phyloP scores from a whole-genome alignment of 1,284 basidiomycete genomes.

The Fomitopsis palustris region DNA sequence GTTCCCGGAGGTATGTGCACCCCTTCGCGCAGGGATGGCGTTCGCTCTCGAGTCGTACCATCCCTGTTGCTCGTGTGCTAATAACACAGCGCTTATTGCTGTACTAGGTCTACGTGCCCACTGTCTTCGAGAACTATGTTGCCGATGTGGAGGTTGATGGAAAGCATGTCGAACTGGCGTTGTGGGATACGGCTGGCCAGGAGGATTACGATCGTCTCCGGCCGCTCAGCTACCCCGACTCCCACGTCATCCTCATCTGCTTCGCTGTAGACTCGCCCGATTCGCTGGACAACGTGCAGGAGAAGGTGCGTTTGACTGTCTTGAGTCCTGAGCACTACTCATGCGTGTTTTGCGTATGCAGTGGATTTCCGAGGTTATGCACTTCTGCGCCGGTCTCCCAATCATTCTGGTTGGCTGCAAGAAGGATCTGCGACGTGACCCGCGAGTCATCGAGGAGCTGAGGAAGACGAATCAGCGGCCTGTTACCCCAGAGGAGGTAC shows the following conservation, averaged over 20 bases:
- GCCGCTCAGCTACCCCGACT: conserved; percentile 74
- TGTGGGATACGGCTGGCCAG: conserved; percentile 83
- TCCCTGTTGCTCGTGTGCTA: conserved; percentile 11
- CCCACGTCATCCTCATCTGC: conserved; percentile 77
- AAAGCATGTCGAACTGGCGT: conserved; percentile 73
- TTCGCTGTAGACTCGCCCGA: conserved; percentile 78
- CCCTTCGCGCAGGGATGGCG: not conserved
- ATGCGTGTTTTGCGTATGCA: conserved; percentile 22
- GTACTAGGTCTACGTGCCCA: conserved; percentile 60
- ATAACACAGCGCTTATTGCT: not conserved
- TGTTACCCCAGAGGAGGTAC: conserved; percentile 52
- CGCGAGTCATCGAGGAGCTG: conserved; percentile 50
- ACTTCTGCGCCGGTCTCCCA: conserved; percentile 73
- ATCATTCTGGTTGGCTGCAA: conserved; percentile 80
- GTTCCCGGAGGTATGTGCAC: conserved; percentile 62
- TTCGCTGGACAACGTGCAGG: conserved; percentile 78
- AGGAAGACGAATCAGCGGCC: conserved; percentile 61
- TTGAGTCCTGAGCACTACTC: not conserved
- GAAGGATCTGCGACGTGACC: conserved; percentile 65
- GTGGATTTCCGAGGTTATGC: conserved; percentile 81
- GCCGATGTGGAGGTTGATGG: conserved; percentile 74
- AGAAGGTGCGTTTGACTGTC: conserved; percentile 51
- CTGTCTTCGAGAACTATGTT: conserved; percentile 74
- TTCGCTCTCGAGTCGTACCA: not conserved
- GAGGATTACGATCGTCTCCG: conserved; percentile 72